phyloP scores from a whole-genome alignment of 1,284 basidiomycete species.

The Salmacisia buchloeana region DNA sequence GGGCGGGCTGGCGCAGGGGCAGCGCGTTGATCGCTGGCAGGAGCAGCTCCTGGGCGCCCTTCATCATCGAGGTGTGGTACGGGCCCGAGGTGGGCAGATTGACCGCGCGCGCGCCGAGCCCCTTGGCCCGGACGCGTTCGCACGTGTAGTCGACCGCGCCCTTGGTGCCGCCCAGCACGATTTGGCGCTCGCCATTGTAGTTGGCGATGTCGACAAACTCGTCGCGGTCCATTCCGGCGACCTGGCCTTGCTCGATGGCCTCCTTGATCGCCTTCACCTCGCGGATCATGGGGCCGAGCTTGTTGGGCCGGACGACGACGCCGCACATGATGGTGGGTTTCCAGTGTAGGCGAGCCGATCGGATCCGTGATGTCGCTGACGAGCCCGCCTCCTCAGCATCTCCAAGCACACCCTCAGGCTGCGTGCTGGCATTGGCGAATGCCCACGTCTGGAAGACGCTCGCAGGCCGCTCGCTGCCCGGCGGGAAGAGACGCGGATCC shows the following conservation, averaged over 20 bases:
- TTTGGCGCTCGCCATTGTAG: conserved; percentile 45
- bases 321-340: conserved; percentile 45
- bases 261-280: conserved; percentile 29
- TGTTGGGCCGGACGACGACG: conserved; percentile 40
- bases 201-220: conserved; percentile 48
- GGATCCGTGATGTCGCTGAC: neutral
- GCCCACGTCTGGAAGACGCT: conserved; percentile 49
- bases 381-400: neutral
- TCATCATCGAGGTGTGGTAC: conserved; percentile 44
- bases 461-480: conserved; percentile 37
- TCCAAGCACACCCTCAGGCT: neutral
- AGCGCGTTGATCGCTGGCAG: conserved; percentile 29
- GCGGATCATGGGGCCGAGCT: conserved; percentile 28
- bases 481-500: conserved; percentile 41
- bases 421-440: conserved; percentile 42
- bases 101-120: conserved; percentile 44
- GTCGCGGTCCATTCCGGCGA: conserved; percentile 34
- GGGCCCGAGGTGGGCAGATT: conserved; percentile 44
- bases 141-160: conserved; percentile 46
- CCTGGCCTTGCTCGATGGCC: conserved; percentile 34
- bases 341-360: conserved; percentile 21
- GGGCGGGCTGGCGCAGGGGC: conserved; percentile 28
- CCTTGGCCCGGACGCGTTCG: conserved; percentile 34
- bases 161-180: conserved; percentile 42
- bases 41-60: conserved; percentile 29